A percentile compares a stretch with the other conserved stretches of the same genome.
Conservation (phyloP, 23 red algal species). For the Gracilaria gracilis region DNA sequence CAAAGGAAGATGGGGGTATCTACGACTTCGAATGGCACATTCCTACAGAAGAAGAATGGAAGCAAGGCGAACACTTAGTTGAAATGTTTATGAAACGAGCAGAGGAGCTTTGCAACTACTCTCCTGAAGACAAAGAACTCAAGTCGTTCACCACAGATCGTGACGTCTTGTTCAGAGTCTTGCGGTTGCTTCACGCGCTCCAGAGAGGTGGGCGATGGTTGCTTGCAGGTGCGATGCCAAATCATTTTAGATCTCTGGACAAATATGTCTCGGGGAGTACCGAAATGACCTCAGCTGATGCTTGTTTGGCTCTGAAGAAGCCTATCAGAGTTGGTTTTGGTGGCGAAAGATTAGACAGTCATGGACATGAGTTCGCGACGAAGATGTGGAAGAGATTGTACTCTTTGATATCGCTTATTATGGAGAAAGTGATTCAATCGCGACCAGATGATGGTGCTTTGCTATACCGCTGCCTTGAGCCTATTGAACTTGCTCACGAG, state of each 20-base stretch:
- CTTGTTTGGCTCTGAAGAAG: constrained; percentile 52
- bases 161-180: constrained; percentile 79
- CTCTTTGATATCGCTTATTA: constrained; percentile 64
- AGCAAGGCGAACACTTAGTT: constrained; percentile 55
- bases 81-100: constrained; percentile 29
- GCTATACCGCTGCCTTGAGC: constrained; percentile 83
- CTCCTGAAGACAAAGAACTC: background rate
- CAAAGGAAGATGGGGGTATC: constrained; percentile 39
- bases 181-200: constrained; percentile 82
- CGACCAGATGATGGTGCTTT: constrained; percentile 84
- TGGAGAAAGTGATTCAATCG: constrained; percentile 39
- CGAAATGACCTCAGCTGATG: constrained; percentile 52
- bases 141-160: constrained; percentile 49
- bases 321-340: constrained; percentile 62
- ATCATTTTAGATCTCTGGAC: constrained; percentile 63
- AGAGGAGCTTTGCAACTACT: constrained; percentile 27
- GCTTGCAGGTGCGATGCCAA: constrained; percentile 74
- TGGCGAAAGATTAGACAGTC: constrained; percentile 33
- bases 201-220: constrained; percentile 93
- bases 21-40: constrained; percentile 73
- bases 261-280: constrained; percentile 7
- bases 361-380: constrained; percentile 55
- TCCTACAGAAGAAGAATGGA: constrained; percentile 67
- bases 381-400: constrained; percentile 76
- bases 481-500: constrained; percentile 90